Evolutionary conservation across 192 early-diverging fungal species (phyloP).

Genomic region (Lunasporangiospora selenospora): DNA sequence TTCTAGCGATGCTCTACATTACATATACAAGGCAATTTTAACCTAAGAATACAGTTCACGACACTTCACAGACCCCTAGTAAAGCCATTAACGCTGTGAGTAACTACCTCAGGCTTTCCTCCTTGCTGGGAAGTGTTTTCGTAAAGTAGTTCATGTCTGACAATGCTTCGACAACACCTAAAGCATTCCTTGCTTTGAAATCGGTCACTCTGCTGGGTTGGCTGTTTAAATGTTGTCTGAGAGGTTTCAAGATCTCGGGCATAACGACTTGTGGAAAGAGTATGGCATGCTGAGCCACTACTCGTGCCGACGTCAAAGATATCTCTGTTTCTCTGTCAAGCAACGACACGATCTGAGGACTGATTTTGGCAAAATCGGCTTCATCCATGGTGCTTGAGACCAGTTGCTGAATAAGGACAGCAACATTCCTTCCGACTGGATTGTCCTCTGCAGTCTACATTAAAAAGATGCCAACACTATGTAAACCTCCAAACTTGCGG

Average conservation of each 20-base stretch:
- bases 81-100: no score
- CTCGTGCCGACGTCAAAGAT: neutral
- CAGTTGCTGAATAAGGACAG: neutral
- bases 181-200: conserved; percentile 5
- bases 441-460: neutral
- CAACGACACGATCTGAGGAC: neutral
- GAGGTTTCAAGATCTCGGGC: neutral
- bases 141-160: conserved; percentile 5
- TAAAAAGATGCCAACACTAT: neutral
- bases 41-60: no score
- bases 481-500: neutral
- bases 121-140: neutral
- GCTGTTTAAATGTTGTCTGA: no score
- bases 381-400: neutral
- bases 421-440: conserved; percentile 1
- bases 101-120: conserved; percentile 1
- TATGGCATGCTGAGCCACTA: neutral
- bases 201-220: no score
- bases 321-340: neutral
- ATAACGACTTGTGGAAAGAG: neutral
- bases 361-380: neutral
- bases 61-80: no score
- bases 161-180: conserved; percentile 1
- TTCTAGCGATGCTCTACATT: no score
- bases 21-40: no score